Percentiles rank a stretch among this genome's conserved stretches.
Evolutionary conservation across 208 protist genomes (phyloP).

Genomic region (Acanthamoeba comandoni): DNA sequence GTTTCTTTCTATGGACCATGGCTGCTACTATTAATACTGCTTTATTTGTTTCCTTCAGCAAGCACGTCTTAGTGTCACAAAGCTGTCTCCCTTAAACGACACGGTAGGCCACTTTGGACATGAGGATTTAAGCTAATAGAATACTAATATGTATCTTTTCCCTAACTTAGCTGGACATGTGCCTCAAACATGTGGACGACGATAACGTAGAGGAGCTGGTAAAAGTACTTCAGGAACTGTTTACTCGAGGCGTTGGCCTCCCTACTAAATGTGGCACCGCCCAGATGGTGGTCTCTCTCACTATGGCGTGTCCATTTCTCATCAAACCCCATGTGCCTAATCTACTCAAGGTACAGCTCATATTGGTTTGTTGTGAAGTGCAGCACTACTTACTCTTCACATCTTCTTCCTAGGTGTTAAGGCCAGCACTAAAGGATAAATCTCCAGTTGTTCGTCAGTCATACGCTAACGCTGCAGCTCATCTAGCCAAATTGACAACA

Average conservation of each 20-base stretch:
- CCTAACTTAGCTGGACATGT: conserved; percentile 72
- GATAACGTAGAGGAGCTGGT: conserved; percentile 72
- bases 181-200: conserved; percentile 75
- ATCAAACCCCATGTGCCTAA: conserved; percentile 33
- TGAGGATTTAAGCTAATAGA: not conserved
- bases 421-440: conserved; percentile 62
- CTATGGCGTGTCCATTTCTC: conserved; percentile 44
- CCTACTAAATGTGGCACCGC: conserved; percentile 78
- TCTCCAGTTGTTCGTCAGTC: conserved; percentile 70
- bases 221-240: conserved; percentile 69
- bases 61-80: conserved; percentile 76
- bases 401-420: conserved; percentile 24
- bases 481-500: conserved; percentile 62
- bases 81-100: conserved; percentile 79
- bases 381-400: too few species aligned
- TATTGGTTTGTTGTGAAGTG: conserved; percentile 5
- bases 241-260: conserved; percentile 81
- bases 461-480: conserved; percentile 63
- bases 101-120: conserved; percentile 59
- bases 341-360: conserved; percentile 64
- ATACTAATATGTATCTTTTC: not conserved
- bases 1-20: not conserved
- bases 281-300: conserved; percentile 73
- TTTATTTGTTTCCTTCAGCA: conserved; percentile 27
- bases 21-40: not conserved